Conservation (phyloP, 148 eudicot species). For the Selenicereus undatus region DNA sequence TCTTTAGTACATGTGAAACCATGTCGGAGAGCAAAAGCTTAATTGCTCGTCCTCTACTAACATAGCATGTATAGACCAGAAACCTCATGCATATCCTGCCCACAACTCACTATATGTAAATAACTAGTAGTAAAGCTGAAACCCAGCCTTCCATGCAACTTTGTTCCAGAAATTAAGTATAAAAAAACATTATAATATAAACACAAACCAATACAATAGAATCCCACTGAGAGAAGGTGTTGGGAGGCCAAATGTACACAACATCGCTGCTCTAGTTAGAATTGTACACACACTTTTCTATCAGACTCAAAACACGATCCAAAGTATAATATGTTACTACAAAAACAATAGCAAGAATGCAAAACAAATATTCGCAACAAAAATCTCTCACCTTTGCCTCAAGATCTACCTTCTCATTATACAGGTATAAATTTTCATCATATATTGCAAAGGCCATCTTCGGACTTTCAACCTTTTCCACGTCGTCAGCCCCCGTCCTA, state of each 20-base stretch:
- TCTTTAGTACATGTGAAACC: neutral
- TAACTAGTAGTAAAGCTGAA: neutral
- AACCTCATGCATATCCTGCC: neutral
- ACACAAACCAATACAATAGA: neutral
- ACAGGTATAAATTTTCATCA: conserved; percentile 60
- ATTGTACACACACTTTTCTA: neutral
- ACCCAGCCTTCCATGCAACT: neutral
- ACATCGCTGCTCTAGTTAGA: neutral
- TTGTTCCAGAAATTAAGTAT: neutral
- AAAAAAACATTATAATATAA: neutral
- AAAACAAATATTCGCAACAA: neutral
- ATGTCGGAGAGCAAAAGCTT: neutral
- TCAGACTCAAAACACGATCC: neutral
- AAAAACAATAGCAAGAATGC: neutral
- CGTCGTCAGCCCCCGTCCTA: conserved; percentile 56
- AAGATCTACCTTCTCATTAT: conserved; percentile 39
- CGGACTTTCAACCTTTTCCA: conserved; percentile 52
- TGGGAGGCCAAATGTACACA: neutral
- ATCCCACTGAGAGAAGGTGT: neutral
- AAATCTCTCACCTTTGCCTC: conserved; percentile 47
- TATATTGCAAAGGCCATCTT: conserved; percentile 63
- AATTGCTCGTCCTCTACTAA: neutral
- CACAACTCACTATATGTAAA: neutral
- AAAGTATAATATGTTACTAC: neutral
- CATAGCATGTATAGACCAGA: neutral